Evolutionary conservation across 441 rosid species (phyloP), one percentile per base, ranked within the genome.

Genomic region (Gossypium schwendimanii): DNA sequence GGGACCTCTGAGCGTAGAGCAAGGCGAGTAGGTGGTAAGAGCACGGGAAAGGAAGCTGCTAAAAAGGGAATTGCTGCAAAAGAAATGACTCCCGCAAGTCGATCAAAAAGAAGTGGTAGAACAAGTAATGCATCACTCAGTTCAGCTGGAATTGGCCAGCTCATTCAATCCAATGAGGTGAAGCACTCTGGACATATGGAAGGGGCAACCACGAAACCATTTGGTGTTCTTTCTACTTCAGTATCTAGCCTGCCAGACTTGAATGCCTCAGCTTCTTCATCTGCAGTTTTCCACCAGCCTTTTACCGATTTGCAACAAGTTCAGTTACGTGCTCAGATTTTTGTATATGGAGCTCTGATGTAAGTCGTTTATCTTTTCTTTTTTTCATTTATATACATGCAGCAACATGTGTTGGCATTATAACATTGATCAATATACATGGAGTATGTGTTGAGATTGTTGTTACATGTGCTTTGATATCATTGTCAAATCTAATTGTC

Each of bases 261-360:
- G 76, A 96, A 88, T 81, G 68, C 88, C 67, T 84, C 89, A 20
- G 82, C 84, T 79, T 80, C 89, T 73, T 84, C 83, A 59, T 73
- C 89, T 59, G 76, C 81, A 80, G 78, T 83, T 66, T 88, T 88
- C 83, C 93, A 80, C 60, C 99, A 95, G 84, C 97, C 98, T 80
- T 94, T 96, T 84, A 90, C 95, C 2, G 98, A 96, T 79, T 75
- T 84, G 75, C 99, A 96, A 78, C 99, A 96, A 96, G 90, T 96
- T 83, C 98, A 94, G 78, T 84, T 96, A 74, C 98, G 99, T 62
- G 96, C 99, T 58, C 99, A 96, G 86, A 96, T 96, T 64, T 88
- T 96, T 87, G 98, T 93, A 73, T 96, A 96, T 80, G 99, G 99
- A 72, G 90, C 95, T 75, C 80, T 96, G 78, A 94, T 96, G 99